Percentiles rank a stretch among this genome's conserved stretches.
phyloP scores from a whole-genome alignment of 345 rosid genomes.

The Bruguiera sexangula region DNA sequence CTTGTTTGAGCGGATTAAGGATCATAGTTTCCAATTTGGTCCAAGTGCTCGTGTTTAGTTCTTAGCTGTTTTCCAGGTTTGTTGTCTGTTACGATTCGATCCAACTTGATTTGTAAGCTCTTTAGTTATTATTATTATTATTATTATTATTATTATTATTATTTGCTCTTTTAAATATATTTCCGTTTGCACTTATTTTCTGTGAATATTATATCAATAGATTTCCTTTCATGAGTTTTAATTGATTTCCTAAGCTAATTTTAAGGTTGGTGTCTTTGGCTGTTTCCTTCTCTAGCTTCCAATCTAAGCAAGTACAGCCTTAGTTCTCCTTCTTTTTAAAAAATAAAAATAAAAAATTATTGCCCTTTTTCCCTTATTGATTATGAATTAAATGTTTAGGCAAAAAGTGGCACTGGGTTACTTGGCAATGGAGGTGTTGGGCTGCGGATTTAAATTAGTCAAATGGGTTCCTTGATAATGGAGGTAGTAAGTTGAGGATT shows the following conservation, averaged over 20 bases:
- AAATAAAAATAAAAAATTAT: too few species aligned
- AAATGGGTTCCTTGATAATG: not conserved
- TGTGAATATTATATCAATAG: too few species aligned
- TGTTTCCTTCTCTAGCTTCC: conserved; percentile 23
- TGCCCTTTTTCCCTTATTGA: conserved; percentile 9
- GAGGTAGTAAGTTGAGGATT: not conserved
- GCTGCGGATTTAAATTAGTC: too few species aligned
- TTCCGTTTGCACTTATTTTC: too few species aligned
- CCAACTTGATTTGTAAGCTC: not conserved
- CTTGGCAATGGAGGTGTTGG: not conserved
- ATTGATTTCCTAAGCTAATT: too few species aligned
- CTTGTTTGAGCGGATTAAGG: not conserved
- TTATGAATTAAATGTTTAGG: conserved; percentile 3
- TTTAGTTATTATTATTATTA: not conserved
- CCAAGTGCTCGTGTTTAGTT: not conserved
- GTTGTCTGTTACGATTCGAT: not conserved
- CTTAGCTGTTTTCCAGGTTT: not conserved
- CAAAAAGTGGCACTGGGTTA: conserved; percentile 4
- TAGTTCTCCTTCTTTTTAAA: not conserved
- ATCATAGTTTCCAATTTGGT: not conserved
- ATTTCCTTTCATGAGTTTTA: too few species aligned
- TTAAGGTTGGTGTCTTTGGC: conserved; percentile 19
- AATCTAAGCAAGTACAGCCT: conserved; percentile 33
- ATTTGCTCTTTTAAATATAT: too few species aligned
- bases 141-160: too few species aligned